A percentile compares a stretch with the other conserved stretches of the same genome.
phyloP scores from a whole-genome alignment of 306 rosid species.

The Pyrus betulifolia region DNA sequence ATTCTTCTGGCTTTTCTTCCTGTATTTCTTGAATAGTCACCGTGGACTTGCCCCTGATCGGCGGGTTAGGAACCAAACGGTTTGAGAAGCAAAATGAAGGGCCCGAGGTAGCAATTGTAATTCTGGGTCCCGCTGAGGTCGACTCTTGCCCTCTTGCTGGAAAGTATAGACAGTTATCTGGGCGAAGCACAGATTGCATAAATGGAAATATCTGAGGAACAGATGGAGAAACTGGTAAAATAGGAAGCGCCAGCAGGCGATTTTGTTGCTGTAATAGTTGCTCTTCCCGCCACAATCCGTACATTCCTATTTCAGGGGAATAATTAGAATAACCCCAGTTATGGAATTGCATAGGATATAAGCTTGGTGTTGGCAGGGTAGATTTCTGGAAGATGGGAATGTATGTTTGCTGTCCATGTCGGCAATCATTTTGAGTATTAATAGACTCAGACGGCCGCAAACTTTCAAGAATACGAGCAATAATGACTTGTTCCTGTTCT shows the following conservation, averaged over 20 bases:
- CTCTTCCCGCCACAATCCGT: constrained; percentile 76
- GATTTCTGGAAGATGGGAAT: constrained; percentile 24
- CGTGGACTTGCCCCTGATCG: constrained; percentile 42
- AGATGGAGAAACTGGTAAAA: constrained; percentile 42
- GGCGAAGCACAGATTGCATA: constrained; percentile 56
- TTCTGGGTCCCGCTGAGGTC: constrained; percentile 38
- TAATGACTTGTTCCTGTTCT: constrained; percentile 62
- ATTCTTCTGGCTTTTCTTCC: constrained; percentile 50
- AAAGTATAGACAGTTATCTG: constrained; percentile 45
- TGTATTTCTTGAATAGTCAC: constrained; percentile 75
- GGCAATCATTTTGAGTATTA: constrained; percentile 21
- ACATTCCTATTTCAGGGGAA: constrained; percentile 46
- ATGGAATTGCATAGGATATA: constrained; percentile 41
- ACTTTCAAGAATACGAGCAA: constrained; percentile 53
- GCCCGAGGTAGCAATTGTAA: constrained; percentile 40
- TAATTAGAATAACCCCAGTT: constrained; percentile 39
- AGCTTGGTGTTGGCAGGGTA: constrained; percentile 24
- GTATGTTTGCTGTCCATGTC: constrained; percentile 25
- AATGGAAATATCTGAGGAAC: constrained; percentile 50
- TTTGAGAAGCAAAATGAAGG: constrained; percentile 49
- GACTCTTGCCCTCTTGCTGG: constrained; percentile 44
- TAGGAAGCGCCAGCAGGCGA: constrained; percentile 41
- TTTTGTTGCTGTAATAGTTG: constrained; percentile 52
- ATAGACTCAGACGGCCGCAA: constrained; percentile 31
- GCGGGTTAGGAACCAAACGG: constrained; percentile 31